Conservation (phyloP, 2,329 filamentous ascomycete genomes). For the Salinomyces thailandicus region DNA sequence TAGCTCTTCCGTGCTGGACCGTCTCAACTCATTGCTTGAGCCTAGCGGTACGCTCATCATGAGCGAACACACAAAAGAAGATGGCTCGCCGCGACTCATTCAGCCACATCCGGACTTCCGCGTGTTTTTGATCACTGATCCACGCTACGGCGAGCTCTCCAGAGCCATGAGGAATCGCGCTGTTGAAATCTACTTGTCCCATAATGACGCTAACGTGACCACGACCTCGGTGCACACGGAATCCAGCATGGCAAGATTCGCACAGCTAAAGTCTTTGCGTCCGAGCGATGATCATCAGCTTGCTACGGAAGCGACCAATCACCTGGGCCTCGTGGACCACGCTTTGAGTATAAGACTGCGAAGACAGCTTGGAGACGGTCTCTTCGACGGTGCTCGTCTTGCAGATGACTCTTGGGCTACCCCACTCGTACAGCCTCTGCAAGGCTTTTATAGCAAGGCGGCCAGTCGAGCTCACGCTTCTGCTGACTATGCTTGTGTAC, state of each 20-base stretch:
- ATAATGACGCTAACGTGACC: background rate
- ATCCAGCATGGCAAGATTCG: slow-evolving; percentile 21
- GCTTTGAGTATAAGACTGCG: slow-evolving; percentile 10
- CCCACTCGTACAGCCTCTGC: background rate
- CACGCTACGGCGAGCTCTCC: slow-evolving; percentile 84
- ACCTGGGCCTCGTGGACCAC: slow-evolving; percentile 15
- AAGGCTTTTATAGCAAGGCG: slow-evolving; percentile 21
- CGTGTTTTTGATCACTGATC: slow-evolving; percentile 88
- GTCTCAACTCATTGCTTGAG: slow-evolving; percentile 88
- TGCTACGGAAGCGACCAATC: slow-evolving; percentile 8
- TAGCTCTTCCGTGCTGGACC: slow-evolving; percentile 85
- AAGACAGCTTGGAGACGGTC: slow-evolving; percentile 10
- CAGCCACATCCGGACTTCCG: slow-evolving; percentile 77
- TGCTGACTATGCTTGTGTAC: slow-evolving; percentile 31
- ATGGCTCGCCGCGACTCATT: slow-evolving; percentile 71
- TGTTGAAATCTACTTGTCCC: slow-evolving; percentile 66
- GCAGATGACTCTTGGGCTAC: background rate
- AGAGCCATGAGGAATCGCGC: slow-evolving; percentile 94
- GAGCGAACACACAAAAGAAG: slow-evolving; percentile 79
- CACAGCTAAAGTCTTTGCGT: background rate
- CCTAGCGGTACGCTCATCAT: slow-evolving; percentile 79
- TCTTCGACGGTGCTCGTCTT: slow-evolving; percentile 7
- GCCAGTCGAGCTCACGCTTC: slow-evolving; percentile 22
- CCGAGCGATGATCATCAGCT: background rate
- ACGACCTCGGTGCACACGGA: slow-evolving; percentile 14